Percentiles rank a stretch among this genome's conserved stretches.
Evolutionary conservation across 1,284 basidiomycete genomes (phyloP).

Genomic region (Thelephora terrestris): DNA sequence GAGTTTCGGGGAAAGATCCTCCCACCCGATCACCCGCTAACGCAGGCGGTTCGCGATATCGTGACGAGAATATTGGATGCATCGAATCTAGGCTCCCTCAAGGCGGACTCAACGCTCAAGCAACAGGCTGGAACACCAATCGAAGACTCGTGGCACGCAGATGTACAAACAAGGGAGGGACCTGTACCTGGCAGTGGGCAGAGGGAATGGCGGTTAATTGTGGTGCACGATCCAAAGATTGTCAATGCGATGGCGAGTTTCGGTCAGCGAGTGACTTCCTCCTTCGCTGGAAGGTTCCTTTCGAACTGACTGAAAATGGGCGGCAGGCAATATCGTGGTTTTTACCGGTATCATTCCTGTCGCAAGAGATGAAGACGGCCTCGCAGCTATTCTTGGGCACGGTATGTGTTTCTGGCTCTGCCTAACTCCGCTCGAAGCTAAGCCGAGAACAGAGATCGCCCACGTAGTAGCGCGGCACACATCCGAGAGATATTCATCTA

Average conservation of each 20-base stretch:
- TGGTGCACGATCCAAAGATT: slow-evolving; percentile 65
- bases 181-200: slow-evolving; percentile 20
- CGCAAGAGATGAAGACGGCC: slow-evolving; percentile 68
- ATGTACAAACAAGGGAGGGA: slow-evolving; percentile 11
- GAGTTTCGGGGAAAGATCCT: slow-evolving; percentile 55
- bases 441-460: slow-evolving; percentile 57
- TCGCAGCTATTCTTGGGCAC: slow-evolving; percentile 84
- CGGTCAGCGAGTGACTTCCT: slow-evolving; percentile 29
- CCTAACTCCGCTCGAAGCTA: neutral
- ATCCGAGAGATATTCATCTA: slow-evolving; percentile 57
- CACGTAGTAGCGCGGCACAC: slow-evolving; percentile 79
- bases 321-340: slow-evolving; percentile 66
- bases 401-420: slow-evolving; percentile 34
- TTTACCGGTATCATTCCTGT: slow-evolving; percentile 87
- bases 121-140: neutral
- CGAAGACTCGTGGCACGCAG: slow-evolving; percentile 15
- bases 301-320: neutral
- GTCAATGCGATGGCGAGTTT: slow-evolving; percentile 79
- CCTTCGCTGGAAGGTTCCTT: slow-evolving; percentile 1
- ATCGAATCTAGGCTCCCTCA: slow-evolving; percentile 59
- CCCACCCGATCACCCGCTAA: slow-evolving; percentile 58
- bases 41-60: slow-evolving; percentile 59
- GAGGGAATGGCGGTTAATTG: slow-evolving; percentile 67
- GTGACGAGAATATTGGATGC: slow-evolving; percentile 66
- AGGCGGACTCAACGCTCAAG: slow-evolving; percentile 15